Base-by-base conservation (phyloP, 345 rosid genomes). In the Aegle marmelos region DNA sequence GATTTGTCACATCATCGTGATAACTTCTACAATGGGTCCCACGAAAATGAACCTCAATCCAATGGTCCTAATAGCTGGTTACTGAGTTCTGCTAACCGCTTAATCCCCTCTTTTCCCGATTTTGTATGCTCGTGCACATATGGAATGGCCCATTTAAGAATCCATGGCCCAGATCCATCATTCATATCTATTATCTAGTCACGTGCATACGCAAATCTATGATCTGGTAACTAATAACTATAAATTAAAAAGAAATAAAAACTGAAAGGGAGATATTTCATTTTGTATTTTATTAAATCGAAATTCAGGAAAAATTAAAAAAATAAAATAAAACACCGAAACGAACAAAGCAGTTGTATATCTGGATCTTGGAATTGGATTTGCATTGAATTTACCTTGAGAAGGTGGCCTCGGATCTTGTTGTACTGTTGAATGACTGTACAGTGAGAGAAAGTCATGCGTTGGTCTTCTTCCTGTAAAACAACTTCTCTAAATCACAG, bases 371-470 rank as follows among this genome's bases (percentile, higher is more conserved):
- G 53, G 83, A 74, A 75, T 72, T 60, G 82, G 14, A 73, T 50
- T 6, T n/a, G n/a, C 36, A 76, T 30, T 37, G 61, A 36, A 63
- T 62, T 58, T 85, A 93, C 98, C 98, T 87, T 89, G 97, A 89
- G 94, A 86, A 80, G 93, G 79, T 61, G 91, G 88, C 30, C 85
- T 90, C 81, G 91, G 97, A 89, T 96, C 94, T 88, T 89, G 90
- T 54, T 85, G 97, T 83, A 76, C 82, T 31, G 90, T 82, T 80
- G 99, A 83, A 87, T 90, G 95, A 81, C 86, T 89, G 94, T 90
- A 87, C 81, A 94, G 92, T 72, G 99, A 91, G 67, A 94, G 88
- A 86, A 94, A 94, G 86, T 96, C 98, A 58, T 90, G 95, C 33
- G 92, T 89, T 81, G 97, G 87, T 90, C 94, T 90, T 85, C 90